Conservation (phyloP, 2,329 filamentous ascomycete species). For the Fusarium coicis region DNA sequence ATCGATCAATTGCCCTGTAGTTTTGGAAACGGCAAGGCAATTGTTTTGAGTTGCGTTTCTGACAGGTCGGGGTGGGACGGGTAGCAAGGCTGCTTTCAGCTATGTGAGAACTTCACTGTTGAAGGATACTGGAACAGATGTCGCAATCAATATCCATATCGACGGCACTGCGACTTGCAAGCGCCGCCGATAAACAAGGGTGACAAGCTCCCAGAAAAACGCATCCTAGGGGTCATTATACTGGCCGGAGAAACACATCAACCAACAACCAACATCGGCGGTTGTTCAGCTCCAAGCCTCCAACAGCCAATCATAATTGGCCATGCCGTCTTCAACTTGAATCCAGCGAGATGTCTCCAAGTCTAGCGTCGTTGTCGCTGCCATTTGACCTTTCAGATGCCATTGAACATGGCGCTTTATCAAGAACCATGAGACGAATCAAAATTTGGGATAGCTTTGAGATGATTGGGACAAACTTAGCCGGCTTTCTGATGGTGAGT, state of each 20-base stretch:
- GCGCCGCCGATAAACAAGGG: neutral
- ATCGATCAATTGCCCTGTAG: neutral
- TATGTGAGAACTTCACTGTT: neutral
- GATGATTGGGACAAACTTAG: neutral
- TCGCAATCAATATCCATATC: neutral
- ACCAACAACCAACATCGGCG: constrained; percentile 20
- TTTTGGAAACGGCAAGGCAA: neutral
- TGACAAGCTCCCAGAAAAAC: neutral
- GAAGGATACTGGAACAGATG: neutral
- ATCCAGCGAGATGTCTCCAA: neutral
- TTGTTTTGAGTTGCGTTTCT: neutral
- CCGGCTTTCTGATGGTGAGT: no score
- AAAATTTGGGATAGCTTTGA: accelerated
- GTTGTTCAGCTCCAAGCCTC: neutral
- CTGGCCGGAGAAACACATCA: neutral
- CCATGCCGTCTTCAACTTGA: neutral
- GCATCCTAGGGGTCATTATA: neutral
- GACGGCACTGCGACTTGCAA: neutral
- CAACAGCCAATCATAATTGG: neutral
- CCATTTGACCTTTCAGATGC: no score
- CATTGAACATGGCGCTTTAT: neutral
- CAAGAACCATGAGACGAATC: neutral
- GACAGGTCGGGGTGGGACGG: neutral
- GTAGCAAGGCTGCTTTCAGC: neutral
- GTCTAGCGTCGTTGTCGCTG: neutral